Conservation (phyloP, 805 yeast genomes). For the Metschnikowia hibisci region DNA sequence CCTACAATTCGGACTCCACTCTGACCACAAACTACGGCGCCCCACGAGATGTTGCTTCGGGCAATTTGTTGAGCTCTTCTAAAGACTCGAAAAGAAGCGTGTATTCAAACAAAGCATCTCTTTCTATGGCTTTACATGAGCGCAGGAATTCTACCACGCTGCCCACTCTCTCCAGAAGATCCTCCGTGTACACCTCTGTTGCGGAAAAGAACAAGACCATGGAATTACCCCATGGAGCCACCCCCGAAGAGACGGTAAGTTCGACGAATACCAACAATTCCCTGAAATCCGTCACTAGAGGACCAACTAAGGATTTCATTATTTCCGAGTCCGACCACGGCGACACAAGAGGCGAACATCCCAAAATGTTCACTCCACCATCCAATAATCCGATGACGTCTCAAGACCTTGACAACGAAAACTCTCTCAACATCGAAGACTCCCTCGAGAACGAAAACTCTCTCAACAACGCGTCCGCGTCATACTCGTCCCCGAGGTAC, state of each 20-base stretch:
- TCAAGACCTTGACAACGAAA: slow-evolving; percentile 36
- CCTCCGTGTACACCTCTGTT: neutral
- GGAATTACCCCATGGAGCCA: neutral
- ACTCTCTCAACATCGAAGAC: too few species aligned
- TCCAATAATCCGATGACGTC: slow-evolving; percentile 1
- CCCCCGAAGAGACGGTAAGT: neutral
- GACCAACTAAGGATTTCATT: slow-evolving; percentile 4
- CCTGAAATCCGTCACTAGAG: neutral
- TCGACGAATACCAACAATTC: slow-evolving; percentile 2
- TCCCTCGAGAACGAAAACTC: too few species aligned
- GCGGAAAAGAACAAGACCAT: neutral
- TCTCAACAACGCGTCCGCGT: slow-evolving; percentile 17
- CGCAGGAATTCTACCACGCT: neutral
- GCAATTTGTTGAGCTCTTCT: slow-evolving; percentile 9
- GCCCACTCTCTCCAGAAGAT: neutral
- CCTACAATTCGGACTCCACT: slow-evolving; percentile 40
- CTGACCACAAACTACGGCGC: slow-evolving; percentile 37
- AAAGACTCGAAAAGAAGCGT: slow-evolving; percentile 9
- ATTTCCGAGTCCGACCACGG: neutral
- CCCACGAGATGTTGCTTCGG: slow-evolving; percentile 5
- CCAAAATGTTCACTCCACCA: neutral
- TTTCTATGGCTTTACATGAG: neutral
- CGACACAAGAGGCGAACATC: neutral
- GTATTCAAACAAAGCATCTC: neutral
- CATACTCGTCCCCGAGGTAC: slow-evolving; percentile 12